Evolutionary conservation across 768 basidiomycete genomes (phyloP), one percentile per base, ranked within the genome.

Genomic region (Dendrothele bispora): DNA sequence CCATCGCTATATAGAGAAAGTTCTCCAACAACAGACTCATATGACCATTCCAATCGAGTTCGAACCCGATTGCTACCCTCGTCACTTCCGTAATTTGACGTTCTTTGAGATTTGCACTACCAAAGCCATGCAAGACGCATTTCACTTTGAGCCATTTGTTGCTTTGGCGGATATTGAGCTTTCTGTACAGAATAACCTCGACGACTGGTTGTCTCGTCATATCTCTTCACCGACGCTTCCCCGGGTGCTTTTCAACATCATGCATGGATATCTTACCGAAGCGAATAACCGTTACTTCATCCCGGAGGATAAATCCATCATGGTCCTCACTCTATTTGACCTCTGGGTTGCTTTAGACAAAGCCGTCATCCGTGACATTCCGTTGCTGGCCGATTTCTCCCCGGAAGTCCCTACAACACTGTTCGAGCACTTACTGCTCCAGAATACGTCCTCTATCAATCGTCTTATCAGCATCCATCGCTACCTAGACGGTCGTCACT

Each of bases 291-390:
- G 53, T 6, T 74, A 73, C 40, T n/a, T n/a, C n/a, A n/a, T n/a
- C 35, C 68, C 75, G 6, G 73, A 77, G 48, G 54, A 62, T 25
- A 30, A 62, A 4, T 78, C 77, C 0, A 44, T 71, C 2, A 73
- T 80, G 67, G 51, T 80, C 34, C 55, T 81, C 38, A 72, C 72
- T 5, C 49, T 71, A 26, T 54, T 79, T 18, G 71, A 77, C 26
- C 63, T 80, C 15, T 80, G 79, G 79, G 62, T 74, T 1, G 73
- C 69, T 0, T 60, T 80, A 4, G 78, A 80, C 52, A 64, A 52
- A 21, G 26, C 71, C 11, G 64, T 57, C 2, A 56, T 70, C n/a
- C 32, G 28, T 14, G 57, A 64, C 20, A 56, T 61, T 30, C 72
- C 78, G 2, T 61, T 79, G 8, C 57, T 81, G 5, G 37, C 34